These are phyloP conservation scores for Cinnamomum micranthum DNA, from an alignment of 164 flowering plant genomes.

Conservation along the genomic window DNA sequence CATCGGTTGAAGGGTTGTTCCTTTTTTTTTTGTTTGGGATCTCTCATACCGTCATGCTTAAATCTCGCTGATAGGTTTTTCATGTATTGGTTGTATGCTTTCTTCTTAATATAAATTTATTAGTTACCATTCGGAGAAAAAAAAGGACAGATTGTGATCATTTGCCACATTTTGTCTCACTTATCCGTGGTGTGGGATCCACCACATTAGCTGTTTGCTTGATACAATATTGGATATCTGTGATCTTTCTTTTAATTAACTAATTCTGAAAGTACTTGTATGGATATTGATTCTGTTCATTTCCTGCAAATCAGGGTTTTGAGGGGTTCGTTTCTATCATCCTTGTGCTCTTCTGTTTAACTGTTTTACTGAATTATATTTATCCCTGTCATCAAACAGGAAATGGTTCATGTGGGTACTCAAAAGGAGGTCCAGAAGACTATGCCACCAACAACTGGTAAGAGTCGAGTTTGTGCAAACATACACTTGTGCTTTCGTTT, in stretches of 20 bases:
- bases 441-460: conserved; percentile 38
- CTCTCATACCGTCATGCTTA: no score
- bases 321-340: not conserved
- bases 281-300: not conserved
- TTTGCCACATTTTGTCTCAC: no score
- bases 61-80: no score
- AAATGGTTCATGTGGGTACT: conserved; percentile 25
- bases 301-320: not conserved
- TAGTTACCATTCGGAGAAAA: no score
- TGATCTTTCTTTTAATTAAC: not conserved
- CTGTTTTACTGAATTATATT: not conserved
- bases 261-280: not conserved
- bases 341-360: not conserved
- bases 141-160: no score
- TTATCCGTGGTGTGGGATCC: no score
- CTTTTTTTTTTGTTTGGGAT: no score
- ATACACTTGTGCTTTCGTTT: no score
- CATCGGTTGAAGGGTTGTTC: no score
- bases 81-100: no score
- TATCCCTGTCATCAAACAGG: conserved; percentile 33
- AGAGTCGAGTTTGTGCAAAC: conserved; percentile 8
- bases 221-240: not conserved
- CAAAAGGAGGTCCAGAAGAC: conserved; percentile 37
- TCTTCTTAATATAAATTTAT: no score
- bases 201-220: no score